phyloP scores from a whole-genome alignment of 163 green algal genomes.

The Picocystis sp. region DNA sequence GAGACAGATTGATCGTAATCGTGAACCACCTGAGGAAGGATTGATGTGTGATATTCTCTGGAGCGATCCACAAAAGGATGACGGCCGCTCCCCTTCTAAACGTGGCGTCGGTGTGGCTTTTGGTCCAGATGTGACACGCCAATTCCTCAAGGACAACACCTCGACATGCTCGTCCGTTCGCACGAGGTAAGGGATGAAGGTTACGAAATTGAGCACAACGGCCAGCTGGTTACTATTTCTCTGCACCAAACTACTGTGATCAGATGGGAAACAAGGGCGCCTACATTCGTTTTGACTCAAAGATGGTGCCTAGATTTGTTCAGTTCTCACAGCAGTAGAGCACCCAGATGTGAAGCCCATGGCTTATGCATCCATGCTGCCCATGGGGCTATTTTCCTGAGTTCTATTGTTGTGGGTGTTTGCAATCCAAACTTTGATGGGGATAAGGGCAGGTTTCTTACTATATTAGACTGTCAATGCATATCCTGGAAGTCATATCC shows the following conservation, averaged over 20 bases:
- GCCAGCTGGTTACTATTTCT: constrained; percentile 79
- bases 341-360: constrained; percentile 57
- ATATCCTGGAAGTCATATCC: too few species aligned
- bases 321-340: constrained; percentile 58
- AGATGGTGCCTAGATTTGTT: constrained; percentile 74
- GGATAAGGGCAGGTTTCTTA: too few species aligned
- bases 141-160: constrained; percentile 76
- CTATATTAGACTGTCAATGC: too few species aligned
- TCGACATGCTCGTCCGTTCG: constrained; percentile 67
- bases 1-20: constrained; percentile 60
- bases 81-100: constrained; percentile 64
- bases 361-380: constrained; percentile 24
- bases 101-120: constrained; percentile 73
- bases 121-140: constrained; percentile 62
- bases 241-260: constrained; percentile 95
- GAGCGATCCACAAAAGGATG: constrained; percentile 63
- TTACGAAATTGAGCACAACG: constrained; percentile 68
- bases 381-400: too few species aligned
- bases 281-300: constrained; percentile 91
- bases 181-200: constrained; percentile 64
- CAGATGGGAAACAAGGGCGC: constrained; percentile 78
- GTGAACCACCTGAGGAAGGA: constrained; percentile 83
- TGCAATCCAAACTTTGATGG: too few species aligned
- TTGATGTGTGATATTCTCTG: constrained; percentile 95
- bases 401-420: too few species aligned